phyloP scores from a whole-genome alignment of 768 basidiomycete species.

The Tephrocybe rancida region DNA sequence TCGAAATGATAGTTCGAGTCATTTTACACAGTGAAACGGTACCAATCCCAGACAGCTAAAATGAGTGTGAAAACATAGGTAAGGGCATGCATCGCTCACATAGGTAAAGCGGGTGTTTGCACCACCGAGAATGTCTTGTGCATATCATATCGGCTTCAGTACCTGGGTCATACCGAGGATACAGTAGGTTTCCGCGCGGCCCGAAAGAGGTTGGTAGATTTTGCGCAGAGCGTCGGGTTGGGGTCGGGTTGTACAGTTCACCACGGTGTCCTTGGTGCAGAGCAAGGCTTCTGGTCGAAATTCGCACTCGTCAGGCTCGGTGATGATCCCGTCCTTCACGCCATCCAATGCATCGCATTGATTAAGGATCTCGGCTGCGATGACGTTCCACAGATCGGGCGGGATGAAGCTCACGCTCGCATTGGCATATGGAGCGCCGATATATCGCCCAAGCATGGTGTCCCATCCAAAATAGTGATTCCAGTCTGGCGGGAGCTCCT shows the following conservation, averaged over 20 bases:
- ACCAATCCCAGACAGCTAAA: conserved; percentile 1
- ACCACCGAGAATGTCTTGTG: not conserved
- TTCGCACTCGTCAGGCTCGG: not conserved
- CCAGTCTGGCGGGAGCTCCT: conserved; percentile 6
- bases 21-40: not conserved
- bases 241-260: not conserved
- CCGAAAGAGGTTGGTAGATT: conserved; percentile 3
- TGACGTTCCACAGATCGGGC: not conserved
- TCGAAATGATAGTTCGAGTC: not conserved
- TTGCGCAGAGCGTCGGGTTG: not conserved
- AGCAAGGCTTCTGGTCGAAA: not conserved
- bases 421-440: conserved; percentile 2
- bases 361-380: not conserved
- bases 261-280: not conserved
- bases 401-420: conserved; percentile 1
- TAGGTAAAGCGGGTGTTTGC: not conserved
- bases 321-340: not conserved
- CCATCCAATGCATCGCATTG: not conserved
- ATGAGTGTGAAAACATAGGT: too few relatives aligned
- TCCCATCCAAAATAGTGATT: not conserved
- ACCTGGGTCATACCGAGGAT: conserved; percentile 10
- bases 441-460: not conserved
- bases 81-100: not conserved
- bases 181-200: not conserved
- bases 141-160: not conserved